phyloP scores from a whole-genome alignment of 1,139 yeast genomes.

The Scheffersomyces cryptocercus region DNA sequence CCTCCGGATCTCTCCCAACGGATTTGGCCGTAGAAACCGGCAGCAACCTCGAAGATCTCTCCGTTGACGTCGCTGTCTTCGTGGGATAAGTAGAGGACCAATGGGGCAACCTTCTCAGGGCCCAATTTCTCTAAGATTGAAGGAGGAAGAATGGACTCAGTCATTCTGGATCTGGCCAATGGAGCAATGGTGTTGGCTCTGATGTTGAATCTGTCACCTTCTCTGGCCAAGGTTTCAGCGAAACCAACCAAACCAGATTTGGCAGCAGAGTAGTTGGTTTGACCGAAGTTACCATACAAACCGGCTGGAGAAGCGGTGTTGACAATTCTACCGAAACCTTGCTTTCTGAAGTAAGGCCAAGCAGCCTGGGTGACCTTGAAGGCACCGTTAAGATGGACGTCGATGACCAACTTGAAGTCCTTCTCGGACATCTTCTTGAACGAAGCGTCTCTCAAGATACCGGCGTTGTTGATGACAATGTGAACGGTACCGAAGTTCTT shows the following conservation, averaged over 20 bases:
- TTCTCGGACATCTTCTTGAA: slow-evolving; percentile 81
- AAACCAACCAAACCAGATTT: slow-evolving; percentile 88
- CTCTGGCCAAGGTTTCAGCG: slow-evolving; percentile 93
- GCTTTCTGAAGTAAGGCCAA: slow-evolving; percentile 87
- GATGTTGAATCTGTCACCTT: slow-evolving; percentile 85
- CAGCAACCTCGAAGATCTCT: slow-evolving; percentile 88
- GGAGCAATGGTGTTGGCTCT: slow-evolving; percentile 89
- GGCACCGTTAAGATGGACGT: slow-evolving; percentile 89
- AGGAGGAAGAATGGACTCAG: slow-evolving; percentile 85
- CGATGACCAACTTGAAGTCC: slow-evolving; percentile 77
- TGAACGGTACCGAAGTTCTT: slow-evolving; percentile 88
- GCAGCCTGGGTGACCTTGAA: slow-evolving; percentile 86
- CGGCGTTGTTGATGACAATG: slow-evolving; percentile 90
- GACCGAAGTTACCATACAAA: slow-evolving; percentile 95
- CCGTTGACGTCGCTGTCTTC: slow-evolving; percentile 63
- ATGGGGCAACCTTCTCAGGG: slow-evolving; percentile 89
- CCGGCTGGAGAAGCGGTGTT: slow-evolving; percentile 98
- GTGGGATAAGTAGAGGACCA: slow-evolving; percentile 79
- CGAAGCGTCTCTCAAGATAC: slow-evolving; percentile 77
- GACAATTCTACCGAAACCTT: slow-evolving; percentile 82
- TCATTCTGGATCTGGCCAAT: slow-evolving; percentile 94
- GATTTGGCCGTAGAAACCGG: slow-evolving; percentile 88
- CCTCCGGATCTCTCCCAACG: slow-evolving; percentile 96
- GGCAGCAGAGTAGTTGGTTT: slow-evolving; percentile 93
- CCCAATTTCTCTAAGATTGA: slow-evolving; percentile 76